Evolutionary conservation across 805 yeast genomes (phyloP).

Genomic region (Barnettozyma botsteinii): DNA sequence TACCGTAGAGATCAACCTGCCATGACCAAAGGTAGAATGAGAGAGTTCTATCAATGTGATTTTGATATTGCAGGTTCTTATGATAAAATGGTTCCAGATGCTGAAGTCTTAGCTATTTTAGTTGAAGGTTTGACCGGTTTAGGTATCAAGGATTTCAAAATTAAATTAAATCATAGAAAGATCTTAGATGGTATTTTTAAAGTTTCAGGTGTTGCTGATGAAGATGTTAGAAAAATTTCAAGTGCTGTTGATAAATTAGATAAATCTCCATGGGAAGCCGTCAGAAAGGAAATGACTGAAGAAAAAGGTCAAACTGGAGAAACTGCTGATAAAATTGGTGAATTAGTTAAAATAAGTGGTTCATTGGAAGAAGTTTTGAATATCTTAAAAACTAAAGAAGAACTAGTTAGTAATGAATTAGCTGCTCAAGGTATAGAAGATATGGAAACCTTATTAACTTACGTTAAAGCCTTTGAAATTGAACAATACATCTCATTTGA

Average conservation of each 20-base stretch:
- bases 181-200: conserved; percentile 92
- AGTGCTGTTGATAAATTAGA: conserved; percentile 96
- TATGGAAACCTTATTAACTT: conserved; percentile 67
- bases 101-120: conserved; percentile 75
- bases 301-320: conserved; percentile 89
- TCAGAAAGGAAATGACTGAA: conserved; percentile 82
- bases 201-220: conserved; percentile 90
- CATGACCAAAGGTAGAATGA: conserved; percentile 99
- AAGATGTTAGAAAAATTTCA: conserved; percentile 88
- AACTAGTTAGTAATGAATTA: conserved; percentile 54
- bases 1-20: conserved; percentile 99
- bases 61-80: conserved; percentile 92
- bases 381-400: conserved; percentile 50
- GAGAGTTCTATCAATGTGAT: conserved; percentile 99
- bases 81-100: conserved; percentile 94
- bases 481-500: conserved; percentile 70
- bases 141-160: conserved; percentile 84
- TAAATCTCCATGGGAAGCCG: conserved; percentile 92
- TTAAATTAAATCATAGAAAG: conserved; percentile 93
- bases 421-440: conserved; percentile 82
- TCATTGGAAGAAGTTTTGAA: conserved; percentile 56
- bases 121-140: conserved; percentile 81
- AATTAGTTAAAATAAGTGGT: conserved; percentile 83
- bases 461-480: conserved; percentile 79
- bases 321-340: conserved; percentile 91